Conservation (phyloP, 75 land plant genomes). For the Isoetes taiwanensis region DNA sequence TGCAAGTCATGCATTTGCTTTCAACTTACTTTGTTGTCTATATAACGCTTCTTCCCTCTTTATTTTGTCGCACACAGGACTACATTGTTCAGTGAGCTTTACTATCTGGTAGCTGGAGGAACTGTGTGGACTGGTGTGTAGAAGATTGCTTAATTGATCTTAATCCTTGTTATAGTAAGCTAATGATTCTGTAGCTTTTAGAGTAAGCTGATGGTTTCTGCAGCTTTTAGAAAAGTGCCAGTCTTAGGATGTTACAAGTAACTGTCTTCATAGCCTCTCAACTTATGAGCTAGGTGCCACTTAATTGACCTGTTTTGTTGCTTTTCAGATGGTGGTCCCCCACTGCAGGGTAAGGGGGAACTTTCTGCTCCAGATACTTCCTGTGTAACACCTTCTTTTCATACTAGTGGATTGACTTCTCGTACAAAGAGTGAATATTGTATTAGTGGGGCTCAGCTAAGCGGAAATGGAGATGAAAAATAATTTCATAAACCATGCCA, state of each 20-base stretch:
- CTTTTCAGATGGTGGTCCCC: slow-evolving; percentile 18
- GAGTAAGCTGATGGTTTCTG: too few species aligned
- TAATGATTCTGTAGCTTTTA: too few species aligned
- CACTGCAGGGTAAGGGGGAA: slow-evolving; percentile 18
- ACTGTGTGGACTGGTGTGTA: slow-evolving; percentile 90
- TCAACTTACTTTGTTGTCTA: background rate
- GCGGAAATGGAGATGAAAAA: background rate
- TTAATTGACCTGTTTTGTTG: background rate
- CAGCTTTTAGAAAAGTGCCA: too few species aligned
- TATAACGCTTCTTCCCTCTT: background rate
- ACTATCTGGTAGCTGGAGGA: slow-evolving; percentile 94
- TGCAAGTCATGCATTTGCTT: background rate
- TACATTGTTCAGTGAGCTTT: slow-evolving; percentile 91
- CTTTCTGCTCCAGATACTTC: slow-evolving; percentile 21
- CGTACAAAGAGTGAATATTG: background rate
- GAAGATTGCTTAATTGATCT: too few species aligned
- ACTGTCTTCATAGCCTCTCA: background rate
- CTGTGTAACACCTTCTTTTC: background rate
- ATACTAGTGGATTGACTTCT: background rate
- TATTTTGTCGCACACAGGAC: slow-evolving; percentile 48
- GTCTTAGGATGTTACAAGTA: background rate
- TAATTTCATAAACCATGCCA: background rate
- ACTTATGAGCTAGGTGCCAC: background rate
- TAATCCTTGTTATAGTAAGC: too few species aligned
- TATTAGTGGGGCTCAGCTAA: background rate